phyloP scores from a whole-genome alignment of 371 early-diverging fungal species.

The Nematocida sp. region DNA sequence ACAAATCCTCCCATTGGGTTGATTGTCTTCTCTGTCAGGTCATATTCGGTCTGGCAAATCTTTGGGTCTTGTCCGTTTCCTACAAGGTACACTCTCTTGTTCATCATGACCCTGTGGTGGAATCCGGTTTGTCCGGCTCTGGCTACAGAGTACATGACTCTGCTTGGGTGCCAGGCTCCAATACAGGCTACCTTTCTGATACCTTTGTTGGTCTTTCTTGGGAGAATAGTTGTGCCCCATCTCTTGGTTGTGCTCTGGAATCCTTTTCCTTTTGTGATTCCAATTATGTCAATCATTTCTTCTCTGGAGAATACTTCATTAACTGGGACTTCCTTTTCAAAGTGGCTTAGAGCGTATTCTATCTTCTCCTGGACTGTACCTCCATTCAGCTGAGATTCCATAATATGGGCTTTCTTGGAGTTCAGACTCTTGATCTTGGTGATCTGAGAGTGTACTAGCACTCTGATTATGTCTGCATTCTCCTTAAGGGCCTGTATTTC shows the following conservation, averaged over 20 bases:
- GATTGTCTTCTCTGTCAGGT: slow-evolving; percentile 87
- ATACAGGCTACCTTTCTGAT: slow-evolving; percentile 99
- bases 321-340: slow-evolving; percentile 88
- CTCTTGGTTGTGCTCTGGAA: slow-evolving; percentile 96
- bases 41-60: slow-evolving; percentile 84
- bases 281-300: slow-evolving; percentile 96
- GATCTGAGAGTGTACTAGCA: slow-evolving; percentile 94
- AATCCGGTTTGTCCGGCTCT: slow-evolving; percentile 99
- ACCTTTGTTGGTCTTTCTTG: slow-evolving; percentile 98
- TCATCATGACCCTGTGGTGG: slow-evolving; percentile 98
- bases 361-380: slow-evolving; percentile 92
- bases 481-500: slow-evolving; percentile 93
- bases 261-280: slow-evolving; percentile 99
- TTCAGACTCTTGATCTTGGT: slow-evolving; percentile 81
- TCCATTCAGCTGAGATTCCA: slow-evolving; percentile 99
- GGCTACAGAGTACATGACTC: slow-evolving; percentile 96
- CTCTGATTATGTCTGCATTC: slow-evolving; percentile 92
- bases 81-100: slow-evolving; percentile 99
- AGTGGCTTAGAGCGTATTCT: slow-evolving; percentile 85
- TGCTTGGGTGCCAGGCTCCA: slow-evolving; percentile 99
- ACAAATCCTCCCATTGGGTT: slow-evolving; percentile 98
- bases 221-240: slow-evolving; percentile 99
- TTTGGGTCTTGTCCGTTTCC: slow-evolving; percentile 77
- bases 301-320: slow-evolving; percentile 83
- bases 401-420: slow-evolving; percentile 90